Evolutionary conservation across 176 grass and related monocot genomes (phyloP).

Genomic region (Canna indica): DNA sequence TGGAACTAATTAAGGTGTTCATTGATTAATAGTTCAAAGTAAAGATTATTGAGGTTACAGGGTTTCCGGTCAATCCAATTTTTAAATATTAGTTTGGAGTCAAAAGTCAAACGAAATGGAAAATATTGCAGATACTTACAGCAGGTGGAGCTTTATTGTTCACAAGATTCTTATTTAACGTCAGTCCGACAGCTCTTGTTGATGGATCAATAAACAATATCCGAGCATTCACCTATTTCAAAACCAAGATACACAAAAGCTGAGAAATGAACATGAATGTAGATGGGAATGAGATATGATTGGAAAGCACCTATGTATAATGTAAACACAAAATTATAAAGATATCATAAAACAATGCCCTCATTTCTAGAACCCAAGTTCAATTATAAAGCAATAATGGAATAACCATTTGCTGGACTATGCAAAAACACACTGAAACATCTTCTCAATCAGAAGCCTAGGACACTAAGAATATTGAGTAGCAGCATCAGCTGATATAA

Average conservation of each 20-base stretch:
- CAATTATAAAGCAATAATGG: no score
- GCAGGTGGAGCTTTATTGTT: constrained; percentile 53
- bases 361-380: no score
- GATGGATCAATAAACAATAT: constrained; percentile 95
- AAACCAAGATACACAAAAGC: background rate
- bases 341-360: background rate
- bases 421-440: background rate
- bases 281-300: background rate
- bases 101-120: background rate
- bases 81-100: background rate
- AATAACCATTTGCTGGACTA: background rate
- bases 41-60: background rate
- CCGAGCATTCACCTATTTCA: constrained; percentile 72
- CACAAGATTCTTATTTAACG: constrained; percentile 66
- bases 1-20: no score
- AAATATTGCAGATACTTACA: constrained; percentile 43
- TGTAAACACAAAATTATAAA: background rate
- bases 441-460: no score
- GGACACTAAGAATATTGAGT: no score
- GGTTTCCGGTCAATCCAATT: background rate
- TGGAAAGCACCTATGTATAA: background rate
- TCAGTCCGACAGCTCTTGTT: constrained; percentile 89
- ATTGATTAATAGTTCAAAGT: no score
- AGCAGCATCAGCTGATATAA: no score
- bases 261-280: constrained; percentile 4